Base-by-base conservation (phyloP, 306 rosid species). In the Oemleria cerasiformis region DNA sequence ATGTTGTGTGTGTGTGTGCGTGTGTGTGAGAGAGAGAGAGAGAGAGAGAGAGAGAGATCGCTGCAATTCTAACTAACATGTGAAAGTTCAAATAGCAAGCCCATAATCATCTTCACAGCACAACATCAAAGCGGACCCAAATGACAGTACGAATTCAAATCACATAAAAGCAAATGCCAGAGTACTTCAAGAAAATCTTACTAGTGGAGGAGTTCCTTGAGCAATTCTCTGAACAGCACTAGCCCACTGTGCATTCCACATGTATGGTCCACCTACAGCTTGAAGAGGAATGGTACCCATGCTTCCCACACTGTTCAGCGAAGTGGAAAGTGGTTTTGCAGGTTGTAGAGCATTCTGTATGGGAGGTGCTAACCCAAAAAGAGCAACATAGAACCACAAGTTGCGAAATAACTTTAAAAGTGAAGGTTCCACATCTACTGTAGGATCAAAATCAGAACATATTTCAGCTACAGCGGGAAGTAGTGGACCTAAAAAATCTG, bases 131-230 rank as follows among this genome's bases (percentile, higher is more conserved):
- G 57, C 23, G 41, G 8, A 48, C 58, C 71, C 56, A 11, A 25
- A 8, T 1, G 9, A 66, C 8, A 4, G 23, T 30, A 17, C 0
- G 39, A 67, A 36, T 45, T 36, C 48, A 39, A 15, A 44, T 54
- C 53, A 63, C 13, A 42, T 56, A 30, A 38, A 17, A 63, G 7
- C 40, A 60, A 43, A 55, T 25, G 13, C 25, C 42, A 25, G 65
- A 39, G 23, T 20, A 38, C 55, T 20, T 62, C 34, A 65, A 42
- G 49, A 65, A 43, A 43, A 78, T 86, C 99, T 87, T 89, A 94
- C 99, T 43, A 94, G 95, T 69, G 99, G 95, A 83, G 99, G 99
- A 74, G 99, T 94, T 77, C 99, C 99, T 76, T 81, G 97, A 65
- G 99, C 89, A 82, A 94, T 94, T 62, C 75, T 77, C 81, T 82